A percentile compares a stretch with the other conserved stretches of the same genome.
These are phyloP conservation scores for Phoenix dactylifera DNA, from an alignment of 176 grass and related monocot genomes.

Conservation along the genomic window DNA sequence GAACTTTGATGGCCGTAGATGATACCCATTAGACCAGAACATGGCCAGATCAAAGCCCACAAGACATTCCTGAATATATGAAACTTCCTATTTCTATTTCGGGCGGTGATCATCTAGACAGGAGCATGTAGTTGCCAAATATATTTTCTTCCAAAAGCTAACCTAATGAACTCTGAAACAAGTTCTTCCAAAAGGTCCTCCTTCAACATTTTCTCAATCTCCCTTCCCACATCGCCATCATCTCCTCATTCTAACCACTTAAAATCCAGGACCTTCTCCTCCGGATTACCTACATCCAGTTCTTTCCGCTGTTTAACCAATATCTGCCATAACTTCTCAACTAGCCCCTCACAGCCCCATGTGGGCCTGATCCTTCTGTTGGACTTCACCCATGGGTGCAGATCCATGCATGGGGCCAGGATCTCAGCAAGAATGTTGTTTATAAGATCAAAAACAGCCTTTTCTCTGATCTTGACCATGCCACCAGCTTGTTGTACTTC, in stretches of 20 bases:
- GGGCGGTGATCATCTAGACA: too few species aligned
- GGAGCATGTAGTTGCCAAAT: too few species aligned
- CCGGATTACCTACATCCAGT: slow-evolving; percentile 10
- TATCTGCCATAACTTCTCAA: slow-evolving; percentile 50
- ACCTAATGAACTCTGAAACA: slow-evolving; percentile 33
- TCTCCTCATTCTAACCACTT: slow-evolving; percentile 38
- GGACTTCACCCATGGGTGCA: slow-evolving; percentile 35
- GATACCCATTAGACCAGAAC: too few species aligned
- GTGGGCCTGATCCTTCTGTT: slow-evolving; percentile 13
- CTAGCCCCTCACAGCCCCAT: slow-evolving; percentile 39
- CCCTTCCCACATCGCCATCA: slow-evolving; percentile 35
- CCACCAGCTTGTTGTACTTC: slow-evolving; percentile 37
- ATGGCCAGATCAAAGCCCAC: too few species aligned
- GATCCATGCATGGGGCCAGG: slow-evolving; percentile 33
- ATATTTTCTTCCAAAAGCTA: not conserved
- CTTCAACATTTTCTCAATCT: slow-evolving; percentile 32
- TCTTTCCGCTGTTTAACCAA: slow-evolving; percentile 37
- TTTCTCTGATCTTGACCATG: slow-evolving; percentile 52
- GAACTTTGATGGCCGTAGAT: too few species aligned
- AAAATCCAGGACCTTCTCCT: slow-evolving; percentile 45
- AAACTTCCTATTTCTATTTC: too few species aligned
- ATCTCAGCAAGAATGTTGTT: slow-evolving; percentile 50
- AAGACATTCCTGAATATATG: too few species aligned
- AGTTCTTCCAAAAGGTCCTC: slow-evolving; percentile 54
- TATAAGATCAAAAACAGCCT: slow-evolving; percentile 46